These are phyloP conservation scores for Kluyveromyces nonfermentans DNA, from an alignment of 805 yeast genomes.

Conservation along the genomic window DNA sequence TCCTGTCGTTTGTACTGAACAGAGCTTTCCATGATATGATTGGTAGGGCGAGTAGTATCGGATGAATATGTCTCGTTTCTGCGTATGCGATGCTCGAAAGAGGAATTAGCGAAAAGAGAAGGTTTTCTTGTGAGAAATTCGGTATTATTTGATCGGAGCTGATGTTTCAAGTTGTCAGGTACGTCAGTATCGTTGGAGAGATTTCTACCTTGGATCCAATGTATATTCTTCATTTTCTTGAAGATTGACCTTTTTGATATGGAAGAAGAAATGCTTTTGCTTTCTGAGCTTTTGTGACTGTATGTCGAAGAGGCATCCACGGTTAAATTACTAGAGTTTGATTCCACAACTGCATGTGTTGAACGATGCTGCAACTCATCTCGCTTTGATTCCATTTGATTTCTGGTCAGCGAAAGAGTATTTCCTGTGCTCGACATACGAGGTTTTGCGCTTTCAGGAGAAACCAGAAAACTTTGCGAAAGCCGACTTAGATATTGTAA, in stretches of 20 bases:
- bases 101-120: no score
- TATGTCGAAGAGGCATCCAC: neutral
- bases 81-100: no score
- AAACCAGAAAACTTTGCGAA: conserved; percentile 2
- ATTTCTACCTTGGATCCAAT: neutral
- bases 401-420: neutral
- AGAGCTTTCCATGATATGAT: neutral
- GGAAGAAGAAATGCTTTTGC: neutral
- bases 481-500: conserved; percentile 10
- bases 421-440: neutral
- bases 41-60: no score
- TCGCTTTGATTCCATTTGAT: neutral
- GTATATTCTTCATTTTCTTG: conserved; percentile 2
- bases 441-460: neutral
- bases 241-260: conserved; percentile 2
- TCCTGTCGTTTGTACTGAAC: conserved; percentile 4
- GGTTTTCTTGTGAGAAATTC: neutral
- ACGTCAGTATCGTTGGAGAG: neutral
- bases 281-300: conserved; percentile 1
- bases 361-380: neutral
- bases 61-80: no score
- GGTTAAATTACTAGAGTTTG: neutral
- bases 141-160: neutral
- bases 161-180: neutral
- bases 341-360: neutral